phyloP scores from a whole-genome alignment of 2,329 filamentous ascomycete species.

The Trichophyton schoenleinii region DNA sequence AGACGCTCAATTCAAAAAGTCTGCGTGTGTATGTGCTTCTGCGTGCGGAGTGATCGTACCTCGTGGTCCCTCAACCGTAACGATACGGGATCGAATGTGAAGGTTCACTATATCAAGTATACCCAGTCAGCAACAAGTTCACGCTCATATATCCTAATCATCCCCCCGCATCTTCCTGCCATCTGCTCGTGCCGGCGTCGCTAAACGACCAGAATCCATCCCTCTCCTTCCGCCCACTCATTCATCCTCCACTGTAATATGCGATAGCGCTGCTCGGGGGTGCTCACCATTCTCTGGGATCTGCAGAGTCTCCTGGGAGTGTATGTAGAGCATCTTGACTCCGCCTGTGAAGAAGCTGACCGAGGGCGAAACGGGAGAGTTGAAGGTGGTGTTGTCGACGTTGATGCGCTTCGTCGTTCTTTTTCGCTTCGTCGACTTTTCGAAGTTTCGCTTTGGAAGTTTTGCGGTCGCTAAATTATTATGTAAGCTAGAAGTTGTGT shows the following conservation, averaged over 20 bases:
- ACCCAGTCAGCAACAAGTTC: slow-evolving; percentile 15
- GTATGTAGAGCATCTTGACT: slow-evolving; percentile 98
- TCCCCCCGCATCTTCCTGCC: not conserved
- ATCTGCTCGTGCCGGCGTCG: not conserved
- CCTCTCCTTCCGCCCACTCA: not conserved
- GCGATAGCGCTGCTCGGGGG: slow-evolving; percentile 7
- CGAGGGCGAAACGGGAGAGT: slow-evolving; percentile 23
- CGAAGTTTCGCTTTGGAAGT: not conserved
- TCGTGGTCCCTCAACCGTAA: slow-evolving; percentile 94
- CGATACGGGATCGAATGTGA: slow-evolving; percentile 87
- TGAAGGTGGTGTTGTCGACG: slow-evolving; percentile 16
- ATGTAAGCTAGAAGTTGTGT: not conserved
- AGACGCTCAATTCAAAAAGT: not conserved
- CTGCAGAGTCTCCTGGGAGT: slow-evolving; percentile 88
- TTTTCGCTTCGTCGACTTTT: not conserved
- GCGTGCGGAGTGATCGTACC: slow-evolving; percentile 40
- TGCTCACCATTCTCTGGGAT: slow-evolving; percentile 94
- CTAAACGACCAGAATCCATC: no score
- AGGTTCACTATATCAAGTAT: slow-evolving; percentile 65
- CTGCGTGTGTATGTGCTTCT: not conserved
- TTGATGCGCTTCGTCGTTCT: slow-evolving; percentile 8
- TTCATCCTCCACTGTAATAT: not conserved
- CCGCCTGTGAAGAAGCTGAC: slow-evolving; percentile 29
- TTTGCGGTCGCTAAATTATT: slow-evolving; percentile 31
- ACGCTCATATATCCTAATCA: not conserved